Conservation (phyloP, 75 land plant species). For the Pinus taeda region DNA sequence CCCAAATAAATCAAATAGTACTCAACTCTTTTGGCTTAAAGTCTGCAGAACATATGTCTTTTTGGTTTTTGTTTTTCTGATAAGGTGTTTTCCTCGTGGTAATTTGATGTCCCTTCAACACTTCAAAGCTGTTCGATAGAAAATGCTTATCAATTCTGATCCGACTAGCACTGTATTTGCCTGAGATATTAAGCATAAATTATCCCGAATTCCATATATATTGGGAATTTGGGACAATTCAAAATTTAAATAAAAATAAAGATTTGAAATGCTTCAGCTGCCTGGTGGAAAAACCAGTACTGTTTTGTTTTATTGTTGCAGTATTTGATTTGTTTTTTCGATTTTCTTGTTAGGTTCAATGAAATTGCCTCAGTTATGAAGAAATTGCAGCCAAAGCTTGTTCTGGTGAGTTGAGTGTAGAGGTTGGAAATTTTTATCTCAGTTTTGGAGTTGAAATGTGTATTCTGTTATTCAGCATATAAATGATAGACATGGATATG, state of each 20-base stretch:
- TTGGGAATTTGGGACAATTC: neutral
- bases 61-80: neutral
- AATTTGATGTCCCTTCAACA: no score
- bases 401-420: conserved; percentile 32
- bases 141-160: no score
- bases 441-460: neutral
- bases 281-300: neutral
- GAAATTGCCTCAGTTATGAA: conserved; percentile 34
- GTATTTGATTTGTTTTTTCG: neutral
- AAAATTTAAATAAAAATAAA: neutral
- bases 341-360: conserved; percentile 20
- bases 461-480: neutral
- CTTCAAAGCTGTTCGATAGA: no score
- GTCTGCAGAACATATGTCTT: neutral
- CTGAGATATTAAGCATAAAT: neutral
- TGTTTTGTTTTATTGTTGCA: neutral
- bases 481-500: neutral
- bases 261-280: neutral
- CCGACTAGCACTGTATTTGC: neutral
- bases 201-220: neutral
- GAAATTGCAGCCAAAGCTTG: conserved; percentile 47
- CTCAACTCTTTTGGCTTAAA: neutral
- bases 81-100: neutral
- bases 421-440: neutral
- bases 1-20: neutral